Evolutionary conservation across 1,284 basidiomycete genomes (phyloP).

Genomic region (Jaminaea rosea): DNA sequence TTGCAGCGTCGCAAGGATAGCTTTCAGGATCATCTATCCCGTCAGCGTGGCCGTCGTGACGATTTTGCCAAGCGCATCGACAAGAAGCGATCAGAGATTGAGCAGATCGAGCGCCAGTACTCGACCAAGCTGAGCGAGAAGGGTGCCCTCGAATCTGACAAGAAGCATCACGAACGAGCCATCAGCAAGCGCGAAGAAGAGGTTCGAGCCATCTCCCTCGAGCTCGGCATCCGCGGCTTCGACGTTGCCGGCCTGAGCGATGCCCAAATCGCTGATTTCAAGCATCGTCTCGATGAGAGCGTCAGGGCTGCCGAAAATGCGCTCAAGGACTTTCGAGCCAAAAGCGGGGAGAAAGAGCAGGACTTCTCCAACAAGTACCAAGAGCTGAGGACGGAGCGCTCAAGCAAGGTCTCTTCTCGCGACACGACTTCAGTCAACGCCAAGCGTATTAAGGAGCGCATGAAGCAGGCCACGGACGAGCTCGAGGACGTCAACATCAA

Average conservation of each 20-base stretch:
- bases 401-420: constrained; percentile 19
- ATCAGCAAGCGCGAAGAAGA: constrained; percentile 64
- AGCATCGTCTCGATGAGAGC: constrained; percentile 35
- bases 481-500: constrained; percentile 18
- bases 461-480: constrained; percentile 29
- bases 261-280: constrained; percentile 63
- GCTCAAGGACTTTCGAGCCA: constrained; percentile 9
- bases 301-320: constrained; percentile 20
- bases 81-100: constrained; percentile 55
- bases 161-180: constrained; percentile 56
- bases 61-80: constrained; percentile 54
- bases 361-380: constrained; percentile 22
- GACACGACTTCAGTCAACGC: constrained; percentile 19
- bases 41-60: constrained; percentile 54
- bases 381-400: constrained; percentile 19
- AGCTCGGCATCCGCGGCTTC: constrained; percentile 66
- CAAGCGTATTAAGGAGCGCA: constrained; percentile 19
- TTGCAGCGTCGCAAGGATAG: constrained; percentile 61
- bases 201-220: constrained; percentile 62
- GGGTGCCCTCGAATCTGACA: constrained; percentile 42
- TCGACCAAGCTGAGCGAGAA: constrained; percentile 26
- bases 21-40: constrained; percentile 61
- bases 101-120: constrained; percentile 15
- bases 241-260: constrained; percentile 59
- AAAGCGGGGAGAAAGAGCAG: constrained; percentile 16